A percentile compares a stretch with the other conserved stretches of the same genome.
These are phyloP conservation scores for Stagonosporopsis tanaceti DNA, from an alignment of 2,329 filamentous ascomycete genomes.

Conservation along the genomic window DNA sequence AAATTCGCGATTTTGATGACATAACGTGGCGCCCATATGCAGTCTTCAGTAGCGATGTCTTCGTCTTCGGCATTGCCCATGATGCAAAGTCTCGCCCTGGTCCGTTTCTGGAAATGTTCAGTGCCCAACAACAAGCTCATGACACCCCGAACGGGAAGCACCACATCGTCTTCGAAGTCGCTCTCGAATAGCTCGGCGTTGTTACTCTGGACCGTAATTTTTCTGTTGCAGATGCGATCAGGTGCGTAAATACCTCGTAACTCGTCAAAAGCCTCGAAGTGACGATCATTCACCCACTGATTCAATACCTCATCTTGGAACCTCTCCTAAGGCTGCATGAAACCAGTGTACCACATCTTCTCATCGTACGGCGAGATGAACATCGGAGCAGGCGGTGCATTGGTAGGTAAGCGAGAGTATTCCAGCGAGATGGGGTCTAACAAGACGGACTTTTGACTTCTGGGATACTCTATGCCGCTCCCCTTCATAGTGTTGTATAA, in stretches of 20 bases:
- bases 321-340: conserved; percentile 22
- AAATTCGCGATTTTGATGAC: conserved; percentile 15
- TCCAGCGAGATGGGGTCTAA: neutral
- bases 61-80: conserved; percentile 8
- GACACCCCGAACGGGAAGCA: conserved; percentile 12
- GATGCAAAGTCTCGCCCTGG: neutral
- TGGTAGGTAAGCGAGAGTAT: neutral
- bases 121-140: conserved; percentile 16
- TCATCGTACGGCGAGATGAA: conserved; percentile 9
- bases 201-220: neutral
- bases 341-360: conserved; percentile 28
- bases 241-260: neutral
- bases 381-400: neutral
- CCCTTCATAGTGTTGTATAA: neutral
- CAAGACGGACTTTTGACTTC: neutral
- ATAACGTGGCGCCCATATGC: conserved; percentile 19
- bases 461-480: neutral
- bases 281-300: conserved; percentile 5
- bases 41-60: conserved; percentile 16
- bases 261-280: conserved; percentile 13
- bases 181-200: conserved; percentile 4
- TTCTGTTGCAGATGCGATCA: neutral
- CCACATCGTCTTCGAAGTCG: conserved; percentile 20
- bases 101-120: neutral
- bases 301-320: conserved; percentile 9